These are phyloP conservation scores for Setaria viridis DNA, from an alignment of 202 grass and related monocot species.

Conservation along the genomic window DNA sequence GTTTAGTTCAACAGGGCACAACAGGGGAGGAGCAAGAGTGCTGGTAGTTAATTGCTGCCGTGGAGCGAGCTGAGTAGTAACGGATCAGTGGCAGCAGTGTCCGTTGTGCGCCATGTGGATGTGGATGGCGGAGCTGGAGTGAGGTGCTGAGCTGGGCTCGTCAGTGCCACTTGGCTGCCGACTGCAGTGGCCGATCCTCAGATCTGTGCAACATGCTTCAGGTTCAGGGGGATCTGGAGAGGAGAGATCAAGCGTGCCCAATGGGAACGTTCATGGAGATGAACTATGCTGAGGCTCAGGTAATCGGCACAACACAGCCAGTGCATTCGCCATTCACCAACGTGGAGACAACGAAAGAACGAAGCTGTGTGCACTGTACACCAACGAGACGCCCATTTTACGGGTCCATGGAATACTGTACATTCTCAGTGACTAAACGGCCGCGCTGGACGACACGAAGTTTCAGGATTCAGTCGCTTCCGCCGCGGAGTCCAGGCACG, in stretches of 20 bases:
- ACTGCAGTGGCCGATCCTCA: not conserved
- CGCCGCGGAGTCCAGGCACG: not conserved
- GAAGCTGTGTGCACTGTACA: too few relatives aligned
- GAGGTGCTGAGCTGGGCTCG: not conserved
- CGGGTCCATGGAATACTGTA: not conserved
- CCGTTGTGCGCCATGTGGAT: not conserved
- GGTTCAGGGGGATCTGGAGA: not conserved
- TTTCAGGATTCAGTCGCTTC: not conserved
- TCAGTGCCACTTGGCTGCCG: constrained; percentile 26
- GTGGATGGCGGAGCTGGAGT: constrained; percentile 13
- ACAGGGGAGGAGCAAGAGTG: not conserved
- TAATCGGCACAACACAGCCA: not conserved
- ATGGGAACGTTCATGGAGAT: not conserved
- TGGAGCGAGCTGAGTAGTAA: not conserved
- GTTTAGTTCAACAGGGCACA: not conserved
- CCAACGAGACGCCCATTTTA: too few relatives aligned
- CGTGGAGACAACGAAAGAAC: too few relatives aligned
- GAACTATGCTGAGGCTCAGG: not conserved
- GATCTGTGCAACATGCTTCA: not conserved
- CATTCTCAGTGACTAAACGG: not conserved
- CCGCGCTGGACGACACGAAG: too few relatives aligned
- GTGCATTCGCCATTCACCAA: too few relatives aligned
- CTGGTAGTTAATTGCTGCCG: not conserved
- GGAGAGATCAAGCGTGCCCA: not conserved
- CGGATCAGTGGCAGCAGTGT: not conserved